Percentiles rank a stretch among this genome's conserved stretches.
These are phyloP conservation scores for Geotrichum phurueaensis DNA, from an alignment of 1,139 yeast genomes.

Conservation along the genomic window DNA sequence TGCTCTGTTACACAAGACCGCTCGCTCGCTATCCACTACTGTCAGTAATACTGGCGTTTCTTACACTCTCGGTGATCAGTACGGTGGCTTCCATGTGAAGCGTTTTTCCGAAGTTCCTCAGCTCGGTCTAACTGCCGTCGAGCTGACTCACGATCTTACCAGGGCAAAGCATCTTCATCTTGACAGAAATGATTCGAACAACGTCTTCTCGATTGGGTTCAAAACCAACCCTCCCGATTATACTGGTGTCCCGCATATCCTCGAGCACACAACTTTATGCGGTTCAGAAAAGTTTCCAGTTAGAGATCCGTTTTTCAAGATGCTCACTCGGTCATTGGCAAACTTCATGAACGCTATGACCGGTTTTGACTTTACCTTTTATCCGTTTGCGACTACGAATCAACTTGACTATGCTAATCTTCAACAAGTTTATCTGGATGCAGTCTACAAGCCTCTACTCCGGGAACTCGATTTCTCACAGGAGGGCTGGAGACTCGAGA, in stretches of 20 bases:
- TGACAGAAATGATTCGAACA: slow-evolving; percentile 64
- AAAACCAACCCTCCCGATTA: slow-evolving; percentile 91
- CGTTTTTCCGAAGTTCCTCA: slow-evolving; percentile 72
- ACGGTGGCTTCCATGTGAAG: slow-evolving; percentile 60
- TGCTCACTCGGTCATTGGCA: slow-evolving; percentile 81
- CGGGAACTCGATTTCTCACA: slow-evolving; percentile 79
- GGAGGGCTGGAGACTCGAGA: slow-evolving; percentile 97
- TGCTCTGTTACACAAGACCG: not conserved
- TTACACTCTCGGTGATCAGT: slow-evolving; percentile 48
- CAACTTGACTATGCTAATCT: slow-evolving; percentile 71
- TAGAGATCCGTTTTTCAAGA: slow-evolving; percentile 94
- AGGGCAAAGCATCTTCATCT: slow-evolving; percentile 83
- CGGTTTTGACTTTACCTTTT: slow-evolving; percentile 90
- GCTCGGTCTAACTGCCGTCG: slow-evolving; percentile 72
- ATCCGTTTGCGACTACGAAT: slow-evolving; percentile 95
- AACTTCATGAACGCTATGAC: slow-evolving; percentile 99
- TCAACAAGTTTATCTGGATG: slow-evolving; percentile 82
- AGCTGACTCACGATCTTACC: slow-evolving; percentile 57
- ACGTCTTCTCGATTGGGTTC: slow-evolving; percentile 84
- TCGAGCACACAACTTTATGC: slow-evolving; percentile 92
- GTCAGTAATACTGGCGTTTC: slow-evolving; percentile 22
- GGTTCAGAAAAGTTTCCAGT: slow-evolving; percentile 90
- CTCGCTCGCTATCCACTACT: slow-evolving; percentile 6
- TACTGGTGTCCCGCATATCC: slow-evolving; percentile 92
- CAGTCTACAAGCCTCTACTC: slow-evolving; percentile 77